Evolutionary conservation across 2,329 filamentous ascomycete species (phyloP), one percentile per base, ranked within the genome.

Genomic region (Scedosporium apiospermum): DNA sequence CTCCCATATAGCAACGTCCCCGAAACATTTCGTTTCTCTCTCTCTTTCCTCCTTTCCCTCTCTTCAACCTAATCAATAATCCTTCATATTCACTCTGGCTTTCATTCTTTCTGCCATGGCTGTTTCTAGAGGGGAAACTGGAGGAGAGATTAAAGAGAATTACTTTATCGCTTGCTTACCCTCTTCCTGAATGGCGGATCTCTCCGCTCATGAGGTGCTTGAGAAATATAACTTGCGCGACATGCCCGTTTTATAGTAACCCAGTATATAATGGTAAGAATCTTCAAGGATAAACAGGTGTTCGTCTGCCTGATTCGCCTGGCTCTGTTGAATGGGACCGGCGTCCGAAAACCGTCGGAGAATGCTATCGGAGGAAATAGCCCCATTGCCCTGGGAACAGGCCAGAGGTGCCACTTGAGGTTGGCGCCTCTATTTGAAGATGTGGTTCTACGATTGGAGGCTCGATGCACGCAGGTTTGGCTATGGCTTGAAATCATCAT

Each of bases 11-110:
- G 14, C 16, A n/a, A 46, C 44, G 44, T n/a, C 49, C 30, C 30
- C 30, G 4, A 34, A 34, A 34, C 6, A 10, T 53, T 26, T 53
- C 21, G 49, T 12, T 53, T 53, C 61, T 64, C 44, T 55, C 34
- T 53, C 62, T 62, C 58, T 61, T 27, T 64, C 58, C 61, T 63
- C 62, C 67, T 65, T 67, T 70, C 67, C 66, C 65, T 72, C 70
- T 72, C 70, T 68, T 70, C 61, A 63, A 64, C 62, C 59, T 63
- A 65, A 63, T 64, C 63, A 63, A 63, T 5, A 65, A 57, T 81
- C 80, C 79, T 81, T 78, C 83, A 81, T 83, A 88, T 89, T 88
- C 85, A 88, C 85, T 88, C 85, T 83, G 81, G 78, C 75, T 77
- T 82, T 79, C 77, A 76, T 34, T 18, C 23, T 58, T 53, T 59